A percentile compares a stretch with the other conserved stretches of the same genome.
Evolutionary conservation across 225 moss, liverwort and hornwort genomes (phyloP).

Genomic region (Bryum argenteum): DNA sequence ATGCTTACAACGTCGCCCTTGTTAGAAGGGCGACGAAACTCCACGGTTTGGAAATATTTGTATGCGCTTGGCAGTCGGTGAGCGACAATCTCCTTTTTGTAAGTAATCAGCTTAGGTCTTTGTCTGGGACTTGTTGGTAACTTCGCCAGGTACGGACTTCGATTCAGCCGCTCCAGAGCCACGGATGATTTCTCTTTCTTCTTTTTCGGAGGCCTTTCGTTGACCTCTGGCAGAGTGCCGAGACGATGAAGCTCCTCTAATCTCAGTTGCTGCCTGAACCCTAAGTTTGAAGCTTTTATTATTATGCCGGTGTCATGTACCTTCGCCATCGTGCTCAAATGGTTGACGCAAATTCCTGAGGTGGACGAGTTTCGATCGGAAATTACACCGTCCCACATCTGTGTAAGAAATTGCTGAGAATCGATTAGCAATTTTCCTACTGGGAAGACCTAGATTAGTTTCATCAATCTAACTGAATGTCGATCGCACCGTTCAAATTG

Average conservation of each 20-base stretch:
- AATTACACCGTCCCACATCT: neutral
- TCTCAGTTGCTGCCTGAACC: conserved; percentile 25
- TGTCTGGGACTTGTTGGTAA: conserved; percentile 21
- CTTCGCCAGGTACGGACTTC: conserved; percentile 27
- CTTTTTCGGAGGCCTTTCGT: conserved; percentile 2
- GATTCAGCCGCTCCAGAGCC: conserved; percentile 31
- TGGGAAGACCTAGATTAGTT: neutral
- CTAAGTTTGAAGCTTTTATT: conserved; percentile 16
- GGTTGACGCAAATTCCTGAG: neutral
- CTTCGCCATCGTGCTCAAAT: neutral
- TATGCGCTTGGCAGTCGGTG: neutral
- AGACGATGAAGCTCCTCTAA: conserved; percentile 1
- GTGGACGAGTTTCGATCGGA: too few relatives aligned
- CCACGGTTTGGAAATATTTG: conserved; percentile 3
- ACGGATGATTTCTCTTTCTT: conserved; percentile 25
- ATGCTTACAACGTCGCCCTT: neutral
- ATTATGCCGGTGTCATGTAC: conserved; percentile 3
- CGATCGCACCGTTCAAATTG: neutral
- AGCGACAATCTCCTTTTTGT: conserved; percentile 18
- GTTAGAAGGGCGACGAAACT: neutral
- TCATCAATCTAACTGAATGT: neutral
- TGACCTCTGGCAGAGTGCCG: neutral
- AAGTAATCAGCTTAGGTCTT: conserved; percentile 18
- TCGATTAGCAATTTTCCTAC: neutral
- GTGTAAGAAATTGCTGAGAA: neutral